Percentiles rank a stretch among this genome's conserved stretches.
Evolutionary conservation across 768 basidiomycete genomes (phyloP).

Genomic region (Tricholoma terreum): DNA sequence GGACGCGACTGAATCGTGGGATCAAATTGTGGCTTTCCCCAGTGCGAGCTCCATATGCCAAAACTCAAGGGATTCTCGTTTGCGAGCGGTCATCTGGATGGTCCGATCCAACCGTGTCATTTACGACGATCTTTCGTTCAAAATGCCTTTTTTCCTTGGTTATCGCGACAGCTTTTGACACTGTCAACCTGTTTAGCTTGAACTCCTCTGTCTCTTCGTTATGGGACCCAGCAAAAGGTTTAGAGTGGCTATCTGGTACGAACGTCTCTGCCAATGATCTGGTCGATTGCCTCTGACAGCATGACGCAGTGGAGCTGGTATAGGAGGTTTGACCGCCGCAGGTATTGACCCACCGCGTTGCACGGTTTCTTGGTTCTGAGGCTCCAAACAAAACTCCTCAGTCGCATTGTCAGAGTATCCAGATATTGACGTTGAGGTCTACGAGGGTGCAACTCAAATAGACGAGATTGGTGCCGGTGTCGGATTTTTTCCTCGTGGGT

Average conservation of each 20-base stretch:
- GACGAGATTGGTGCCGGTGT: slow-evolving; percentile 63
- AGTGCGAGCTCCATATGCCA: slow-evolving; percentile 20
- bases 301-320: slow-evolving; percentile 45
- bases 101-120: slow-evolving; percentile 49
- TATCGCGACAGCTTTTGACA: slow-evolving; percentile 10
- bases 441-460: slow-evolving; percentile 48
- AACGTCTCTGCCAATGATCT: slow-evolving; percentile 8
- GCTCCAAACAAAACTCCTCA: slow-evolving; percentile 13
- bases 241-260: slow-evolving; percentile 55
- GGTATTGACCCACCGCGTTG: slow-evolving; percentile 18
- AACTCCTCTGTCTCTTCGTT: slow-evolving; percentile 2
- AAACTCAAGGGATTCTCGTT: slow-evolving; percentile 40
- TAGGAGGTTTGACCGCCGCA: slow-evolving; percentile 47
- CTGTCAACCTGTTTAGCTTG: slow-evolving; percentile 8
- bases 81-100: slow-evolving; percentile 23
- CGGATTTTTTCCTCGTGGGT: slow-evolving; percentile 47
- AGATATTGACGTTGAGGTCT: slow-evolving; percentile 55
- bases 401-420: slow-evolving; percentile 47
- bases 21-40: slow-evolving; percentile 30
- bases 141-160: slow-evolving; percentile 29
- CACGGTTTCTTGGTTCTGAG: not conserved
- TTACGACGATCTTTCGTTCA: slow-evolving; percentile 27
- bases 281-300: slow-evolving; percentile 15
- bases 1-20: slow-evolving; percentile 43
- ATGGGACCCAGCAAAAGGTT: slow-evolving; percentile 36